These are phyloP conservation scores for Mycena rosella DNA, from an alignment of 768 basidiomycete species.

Conservation along the genomic window DNA sequence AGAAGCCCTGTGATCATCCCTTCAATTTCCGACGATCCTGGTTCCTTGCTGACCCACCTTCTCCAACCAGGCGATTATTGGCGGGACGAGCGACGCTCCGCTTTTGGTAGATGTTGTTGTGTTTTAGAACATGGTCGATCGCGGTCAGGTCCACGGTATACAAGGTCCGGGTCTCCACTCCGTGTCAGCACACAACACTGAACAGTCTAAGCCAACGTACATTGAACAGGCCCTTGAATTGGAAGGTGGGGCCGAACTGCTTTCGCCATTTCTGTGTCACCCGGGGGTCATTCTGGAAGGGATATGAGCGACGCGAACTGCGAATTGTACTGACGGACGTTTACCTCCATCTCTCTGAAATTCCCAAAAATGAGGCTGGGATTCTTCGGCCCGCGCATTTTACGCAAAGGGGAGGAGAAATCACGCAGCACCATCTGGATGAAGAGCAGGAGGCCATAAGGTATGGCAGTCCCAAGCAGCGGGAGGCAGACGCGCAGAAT, in stretches of 20 bases:
- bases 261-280: conserved; percentile 8
- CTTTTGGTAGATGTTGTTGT: conserved; percentile 8
- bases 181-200: neutral
- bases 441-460: neutral
- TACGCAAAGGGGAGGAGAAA: conserved; percentile 8
- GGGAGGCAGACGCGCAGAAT: conserved; percentile 2
- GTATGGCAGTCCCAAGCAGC: neutral
- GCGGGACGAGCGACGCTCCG: neutral
- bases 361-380: conserved; percentile 16
- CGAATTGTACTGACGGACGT: too few species aligned
- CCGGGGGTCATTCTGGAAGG: conserved; percentile 1
- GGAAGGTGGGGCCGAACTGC: conserved; percentile 12
- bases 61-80: neutral
- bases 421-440: neutral
- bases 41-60: neutral
- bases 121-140: conserved; percentile 9
- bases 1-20: conserved; percentile 29
- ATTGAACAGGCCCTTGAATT: conserved; percentile 7
- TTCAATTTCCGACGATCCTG: too few species aligned
- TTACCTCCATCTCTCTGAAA: conserved; percentile 12
- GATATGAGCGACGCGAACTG: too few species aligned
- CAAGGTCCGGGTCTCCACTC: neutral
- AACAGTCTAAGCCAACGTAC: neutral
- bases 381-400: conserved; percentile 7
- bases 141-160: conserved; percentile 5